Conservation (phyloP, 83 land plant species). For the Diphasiastrum complanatum region DNA sequence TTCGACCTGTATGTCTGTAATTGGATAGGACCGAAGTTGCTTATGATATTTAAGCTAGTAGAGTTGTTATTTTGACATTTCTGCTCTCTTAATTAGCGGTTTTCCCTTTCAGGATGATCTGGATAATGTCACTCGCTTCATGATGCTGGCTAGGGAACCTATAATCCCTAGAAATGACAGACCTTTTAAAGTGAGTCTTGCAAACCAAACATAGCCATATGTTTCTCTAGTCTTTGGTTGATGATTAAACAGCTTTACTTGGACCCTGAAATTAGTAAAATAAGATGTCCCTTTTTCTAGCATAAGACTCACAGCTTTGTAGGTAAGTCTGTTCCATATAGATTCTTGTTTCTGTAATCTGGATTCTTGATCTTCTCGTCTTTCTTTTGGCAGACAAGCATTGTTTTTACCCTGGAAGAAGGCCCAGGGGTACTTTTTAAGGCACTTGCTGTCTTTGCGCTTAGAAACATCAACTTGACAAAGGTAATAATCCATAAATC, state of each 20-base stretch:
- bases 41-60: not conserved
- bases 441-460: conserved; percentile 73
- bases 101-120: conserved; percentile 51
- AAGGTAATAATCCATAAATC: no score
- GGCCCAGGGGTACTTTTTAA: conserved; percentile 85
- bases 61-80: conserved; percentile 2
- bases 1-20: conserved; percentile 3
- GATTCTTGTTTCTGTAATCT: not conserved
- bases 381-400: conserved; percentile 58
- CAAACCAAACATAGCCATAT: not conserved
- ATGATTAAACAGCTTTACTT: not conserved
- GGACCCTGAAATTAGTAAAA: not conserved
- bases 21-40: not conserved
- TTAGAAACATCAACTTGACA: conserved; percentile 66
- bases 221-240: not conserved
- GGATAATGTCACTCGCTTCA: conserved; percentile 75
- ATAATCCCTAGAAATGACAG: conserved; percentile 63
- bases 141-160: conserved; percentile 86
- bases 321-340: not conserved
- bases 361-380: not conserved
- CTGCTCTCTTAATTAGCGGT: not conserved
- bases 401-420: conserved; percentile 83
- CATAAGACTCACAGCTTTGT: not conserved
- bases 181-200: conserved; percentile 58
- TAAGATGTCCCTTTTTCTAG: not conserved